Conservation (phyloP, 2,329 filamentous ascomycete species). For the Teratosphaeria destructans region DNA sequence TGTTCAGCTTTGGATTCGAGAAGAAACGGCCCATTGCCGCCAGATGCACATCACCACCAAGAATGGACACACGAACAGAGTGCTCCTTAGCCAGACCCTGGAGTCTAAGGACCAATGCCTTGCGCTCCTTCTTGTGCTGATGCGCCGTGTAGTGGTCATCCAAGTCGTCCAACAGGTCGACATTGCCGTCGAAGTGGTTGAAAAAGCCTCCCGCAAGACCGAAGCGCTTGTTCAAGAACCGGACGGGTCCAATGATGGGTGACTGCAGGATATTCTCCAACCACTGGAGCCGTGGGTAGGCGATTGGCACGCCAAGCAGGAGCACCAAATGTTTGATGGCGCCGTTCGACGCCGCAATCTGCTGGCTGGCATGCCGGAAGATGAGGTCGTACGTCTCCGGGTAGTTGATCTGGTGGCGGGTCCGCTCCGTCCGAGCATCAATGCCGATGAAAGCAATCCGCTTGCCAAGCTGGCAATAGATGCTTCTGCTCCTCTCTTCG, state of each 20-base stretch:
- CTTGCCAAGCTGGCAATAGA: conserved; percentile 54
- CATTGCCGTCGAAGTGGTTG: conserved; percentile 79
- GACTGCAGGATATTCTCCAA: conserved; percentile 84
- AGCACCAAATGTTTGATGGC: conserved; percentile 54
- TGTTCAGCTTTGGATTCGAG: conserved; percentile 46
- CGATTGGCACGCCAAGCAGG: conserved; percentile 62
- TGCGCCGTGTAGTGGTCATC: conserved; percentile 75
- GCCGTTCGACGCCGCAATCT: conserved; percentile 41
- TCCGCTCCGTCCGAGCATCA: conserved; percentile 60
- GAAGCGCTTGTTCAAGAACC: conserved; percentile 82
- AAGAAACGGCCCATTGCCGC: conserved; percentile 56
- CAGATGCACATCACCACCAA: conserved; percentile 55
- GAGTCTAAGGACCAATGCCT: conserved; percentile 55
- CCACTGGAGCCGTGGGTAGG: conserved; percentile 73
- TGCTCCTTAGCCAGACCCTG: conserved; percentile 48
- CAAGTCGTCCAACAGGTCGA: conserved; percentile 54
- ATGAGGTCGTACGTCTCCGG: conserved; percentile 51
- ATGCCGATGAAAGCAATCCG: conserved; percentile 54
- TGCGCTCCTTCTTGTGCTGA: conserved; percentile 83
- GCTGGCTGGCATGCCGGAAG: conserved; percentile 44
- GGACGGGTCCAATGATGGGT: conserved; percentile 77
- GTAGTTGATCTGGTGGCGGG: conserved; percentile 89
- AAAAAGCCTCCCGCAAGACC: conserved; percentile 77
- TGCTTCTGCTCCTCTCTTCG: conserved; percentile 48
- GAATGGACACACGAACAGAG: conserved; percentile 50